phyloP scores from a whole-genome alignment of 1,284 basidiomycete species.

The Austroboletus niveus region DNA sequence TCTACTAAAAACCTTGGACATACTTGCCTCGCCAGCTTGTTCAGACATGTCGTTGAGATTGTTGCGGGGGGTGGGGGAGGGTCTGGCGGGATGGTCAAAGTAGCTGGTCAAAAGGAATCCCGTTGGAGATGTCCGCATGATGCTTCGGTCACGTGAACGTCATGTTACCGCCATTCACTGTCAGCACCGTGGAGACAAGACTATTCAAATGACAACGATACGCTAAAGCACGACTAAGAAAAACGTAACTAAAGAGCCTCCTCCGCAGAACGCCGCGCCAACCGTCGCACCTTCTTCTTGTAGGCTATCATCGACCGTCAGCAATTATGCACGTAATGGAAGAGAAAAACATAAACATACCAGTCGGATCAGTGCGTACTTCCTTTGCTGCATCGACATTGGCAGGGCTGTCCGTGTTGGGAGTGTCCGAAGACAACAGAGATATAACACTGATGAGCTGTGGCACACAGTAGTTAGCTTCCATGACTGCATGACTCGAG shows the following conservation, averaged over 20 bases:
- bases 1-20: slow-evolving; percentile 26
- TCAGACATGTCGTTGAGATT: slow-evolving; percentile 33
- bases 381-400: slow-evolving; percentile 97
- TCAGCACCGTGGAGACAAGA: slow-evolving; percentile 2
- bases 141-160: slow-evolving; percentile 21
- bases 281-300: slow-evolving; percentile 89
- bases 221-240: slow-evolving; percentile 16
- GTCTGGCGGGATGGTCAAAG: slow-evolving; percentile 15
- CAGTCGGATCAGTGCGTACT: slow-evolving; percentile 69
- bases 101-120: slow-evolving; percentile 1
- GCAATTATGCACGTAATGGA: background rate
- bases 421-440: slow-evolving; percentile 87
- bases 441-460: slow-evolving; percentile 97
- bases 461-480: slow-evolving; percentile 6
- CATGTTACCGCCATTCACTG: too few species aligned
- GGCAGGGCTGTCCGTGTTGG: slow-evolving; percentile 93
- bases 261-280: slow-evolving; percentile 84
- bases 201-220: slow-evolving; percentile 15
- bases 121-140: too few species aligned
- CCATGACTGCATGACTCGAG: background rate
- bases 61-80: slow-evolving; percentile 2
- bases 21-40: slow-evolving; percentile 43
- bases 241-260: slow-evolving; percentile 54
- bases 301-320: slow-evolving; percentile 51
- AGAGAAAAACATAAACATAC: slow-evolving; percentile 38